A percentile compares a stretch with the other conserved stretches of the same genome.
phyloP scores from a whole-genome alignment of 1,139 yeast genomes.

The Diutina siamensis region DNA sequence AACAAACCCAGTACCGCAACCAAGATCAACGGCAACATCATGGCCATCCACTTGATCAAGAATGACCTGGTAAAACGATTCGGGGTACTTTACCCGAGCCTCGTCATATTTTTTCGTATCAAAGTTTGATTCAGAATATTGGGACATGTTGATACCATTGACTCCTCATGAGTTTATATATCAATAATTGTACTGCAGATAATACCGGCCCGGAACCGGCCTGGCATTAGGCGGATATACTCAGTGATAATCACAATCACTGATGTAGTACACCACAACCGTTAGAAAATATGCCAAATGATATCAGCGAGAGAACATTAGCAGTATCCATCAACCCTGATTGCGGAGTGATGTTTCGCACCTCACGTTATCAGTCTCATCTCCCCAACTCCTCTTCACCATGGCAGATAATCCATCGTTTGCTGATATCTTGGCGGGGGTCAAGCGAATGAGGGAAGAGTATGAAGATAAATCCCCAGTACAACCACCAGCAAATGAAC shows the following conservation, averaged over 20 bases:
- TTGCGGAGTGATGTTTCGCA: too few relatives aligned
- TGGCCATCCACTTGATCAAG: slow-evolving; percentile 17
- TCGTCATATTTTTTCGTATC: slow-evolving; percentile 25
- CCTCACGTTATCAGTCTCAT: not conserved
- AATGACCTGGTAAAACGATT: slow-evolving; percentile 20
- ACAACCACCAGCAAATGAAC: not conserved
- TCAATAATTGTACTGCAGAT: not conserved
- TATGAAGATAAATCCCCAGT: not conserved
- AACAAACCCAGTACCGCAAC: slow-evolving; percentile 82
- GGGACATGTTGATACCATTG: not conserved
- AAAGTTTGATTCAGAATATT: slow-evolving; percentile 23
- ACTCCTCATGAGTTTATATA: not conserved
- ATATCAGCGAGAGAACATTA: too few relatives aligned
- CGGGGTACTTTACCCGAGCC: slow-evolving; percentile 29
- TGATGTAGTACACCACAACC: too few relatives aligned
- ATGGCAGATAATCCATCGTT: slow-evolving; percentile 24
- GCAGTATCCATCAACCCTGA: too few relatives aligned
- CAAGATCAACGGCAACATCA: slow-evolving; percentile 49
- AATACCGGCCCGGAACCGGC: not conserved
- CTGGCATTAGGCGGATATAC: not conserved
- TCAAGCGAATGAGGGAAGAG: slow-evolving; percentile 33
- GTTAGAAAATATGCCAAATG: too few relatives aligned
- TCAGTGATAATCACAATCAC: too few relatives aligned
- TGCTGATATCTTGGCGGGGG: slow-evolving; percentile 54
- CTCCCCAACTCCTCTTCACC: not conserved